Evolutionary conservation across 192 early-diverging fungal genomes (phyloP).

Genomic region (Umbelopsis vinacea): DNA sequence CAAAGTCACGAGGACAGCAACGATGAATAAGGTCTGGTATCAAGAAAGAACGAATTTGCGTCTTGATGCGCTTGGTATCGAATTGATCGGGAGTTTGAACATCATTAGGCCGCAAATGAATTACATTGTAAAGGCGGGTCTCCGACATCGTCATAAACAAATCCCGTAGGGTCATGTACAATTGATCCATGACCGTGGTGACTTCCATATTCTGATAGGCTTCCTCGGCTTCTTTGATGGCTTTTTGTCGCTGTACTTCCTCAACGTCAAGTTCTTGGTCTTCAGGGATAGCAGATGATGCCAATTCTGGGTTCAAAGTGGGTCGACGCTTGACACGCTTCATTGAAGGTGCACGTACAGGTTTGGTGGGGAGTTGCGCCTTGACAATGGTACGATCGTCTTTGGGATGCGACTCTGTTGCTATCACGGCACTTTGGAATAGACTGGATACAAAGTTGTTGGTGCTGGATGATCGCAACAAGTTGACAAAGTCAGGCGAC

Average conservation of each 20-base stretch:
- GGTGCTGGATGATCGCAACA: slow-evolving; percentile 72
- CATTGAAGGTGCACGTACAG: slow-evolving; percentile 72
- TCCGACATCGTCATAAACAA: slow-evolving; percentile 76
- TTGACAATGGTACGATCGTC: slow-evolving; percentile 77
- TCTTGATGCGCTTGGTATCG: slow-evolving; percentile 65
- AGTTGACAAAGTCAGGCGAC: slow-evolving; percentile 82
- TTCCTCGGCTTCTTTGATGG: slow-evolving; percentile 30
- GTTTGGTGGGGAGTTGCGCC: slow-evolving; percentile 76
- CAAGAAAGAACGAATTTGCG: slow-evolving; percentile 71
- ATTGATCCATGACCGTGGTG: slow-evolving; percentile 58
- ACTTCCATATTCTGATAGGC: slow-evolving; percentile 47
- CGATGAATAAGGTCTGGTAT: slow-evolving; percentile 74
- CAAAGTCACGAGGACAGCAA: slow-evolving; percentile 71
- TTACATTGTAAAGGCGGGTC: slow-evolving; percentile 81
- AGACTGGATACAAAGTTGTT: slow-evolving; percentile 78
- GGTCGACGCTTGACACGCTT: slow-evolving; percentile 48
- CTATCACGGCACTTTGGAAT: slow-evolving; percentile 73
- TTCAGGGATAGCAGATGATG: slow-evolving; percentile 31
- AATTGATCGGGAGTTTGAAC: slow-evolving; percentile 48
- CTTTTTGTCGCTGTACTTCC: slow-evolving; percentile 24
- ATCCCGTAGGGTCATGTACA: slow-evolving; percentile 74
- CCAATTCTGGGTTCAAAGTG: slow-evolving; percentile 16
- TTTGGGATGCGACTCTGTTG: slow-evolving; percentile 75
- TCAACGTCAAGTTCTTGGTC: slow-evolving; percentile 26
- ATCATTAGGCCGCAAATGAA: slow-evolving; percentile 80